These are phyloP conservation scores for Eimeria brunetti DNA, from an alignment of 169 alveolate genomes.

Conservation along the genomic window DNA sequence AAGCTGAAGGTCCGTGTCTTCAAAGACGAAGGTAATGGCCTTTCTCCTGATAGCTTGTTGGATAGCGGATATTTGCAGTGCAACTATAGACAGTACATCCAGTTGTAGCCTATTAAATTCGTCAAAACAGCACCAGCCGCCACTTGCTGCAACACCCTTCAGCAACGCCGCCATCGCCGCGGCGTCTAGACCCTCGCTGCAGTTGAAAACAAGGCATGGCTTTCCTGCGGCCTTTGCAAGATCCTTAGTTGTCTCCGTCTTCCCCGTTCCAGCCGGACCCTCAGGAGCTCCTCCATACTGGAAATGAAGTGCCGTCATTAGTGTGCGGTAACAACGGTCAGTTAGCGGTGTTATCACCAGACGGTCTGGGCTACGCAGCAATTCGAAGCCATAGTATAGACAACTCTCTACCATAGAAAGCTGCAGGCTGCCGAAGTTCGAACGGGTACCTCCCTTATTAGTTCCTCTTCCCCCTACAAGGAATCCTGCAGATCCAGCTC, in stretches of 20 bases:
- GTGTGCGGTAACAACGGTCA: slow-evolving; percentile 93
- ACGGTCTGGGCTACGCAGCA: slow-evolving; percentile 94
- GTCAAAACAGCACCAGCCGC: slow-evolving; percentile 97
- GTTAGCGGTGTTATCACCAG: slow-evolving; percentile 95
- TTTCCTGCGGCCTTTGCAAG: slow-evolving; percentile 96
- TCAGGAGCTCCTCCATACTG: slow-evolving; percentile 97
- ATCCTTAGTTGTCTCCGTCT: slow-evolving; percentile 97
- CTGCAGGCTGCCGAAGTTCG: slow-evolving; percentile 81
- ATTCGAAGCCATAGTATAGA: slow-evolving; percentile 94
- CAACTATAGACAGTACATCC: slow-evolving; percentile 96
- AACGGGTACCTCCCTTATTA: slow-evolving; percentile 47
- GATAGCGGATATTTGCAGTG: slow-evolving; percentile 88
- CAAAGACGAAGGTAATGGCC: slow-evolving; percentile 87
- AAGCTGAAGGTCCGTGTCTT: slow-evolving; percentile 94
- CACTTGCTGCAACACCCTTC: slow-evolving; percentile 94
- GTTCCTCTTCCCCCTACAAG: slow-evolving; percentile 10
- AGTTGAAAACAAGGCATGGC: slow-evolving; percentile 96
- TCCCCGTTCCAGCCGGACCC: slow-evolving; percentile 99
- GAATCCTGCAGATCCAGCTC: slow-evolving; percentile 40
- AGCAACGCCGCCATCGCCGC: slow-evolving; percentile 97
- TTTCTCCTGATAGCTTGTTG: slow-evolving; percentile 71
- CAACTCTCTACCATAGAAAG: slow-evolving; percentile 89
- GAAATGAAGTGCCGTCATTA: slow-evolving; percentile 93
- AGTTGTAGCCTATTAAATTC: slow-evolving; percentile 96
- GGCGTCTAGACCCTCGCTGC: slow-evolving; percentile 96